These are phyloP conservation scores for Dalechampia spathulata DNA, from an alignment of 441 rosid species.

Conservation along the genomic window DNA sequence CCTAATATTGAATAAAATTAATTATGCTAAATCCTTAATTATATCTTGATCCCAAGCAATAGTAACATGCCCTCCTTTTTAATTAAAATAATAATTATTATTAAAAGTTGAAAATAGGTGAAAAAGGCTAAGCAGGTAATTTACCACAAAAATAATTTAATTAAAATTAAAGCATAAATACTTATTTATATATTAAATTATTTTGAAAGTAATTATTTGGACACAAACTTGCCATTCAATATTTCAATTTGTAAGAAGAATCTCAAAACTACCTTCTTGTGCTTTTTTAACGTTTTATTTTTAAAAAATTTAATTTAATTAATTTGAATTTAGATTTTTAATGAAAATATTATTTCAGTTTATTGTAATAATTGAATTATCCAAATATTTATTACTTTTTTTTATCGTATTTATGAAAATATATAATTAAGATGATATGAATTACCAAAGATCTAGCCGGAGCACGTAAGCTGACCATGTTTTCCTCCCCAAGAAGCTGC, in stretches of 20 bases:
- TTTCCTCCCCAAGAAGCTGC: constrained; percentile 71
- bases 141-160: not conserved
- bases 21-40: not conserved
- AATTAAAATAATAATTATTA: not conserved
- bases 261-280: not conserved
- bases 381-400: no score
- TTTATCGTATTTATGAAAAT: no score
- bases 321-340: no score
- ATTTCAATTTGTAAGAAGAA: not conserved
- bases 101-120: not conserved
- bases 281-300: not conserved
- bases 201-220: not conserved
- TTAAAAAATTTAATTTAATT: not conserved
- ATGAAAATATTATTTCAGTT: no score
- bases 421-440: not conserved
- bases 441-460: constrained; percentile 65
- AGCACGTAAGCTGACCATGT: constrained; percentile 52
- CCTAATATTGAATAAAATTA: not conserved
- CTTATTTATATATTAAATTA: not conserved
- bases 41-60: not conserved
- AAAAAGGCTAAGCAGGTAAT: not conserved
- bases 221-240: constrained; percentile 3
- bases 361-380: no score
- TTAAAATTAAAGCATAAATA: not conserved
- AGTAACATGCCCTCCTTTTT: constrained; percentile 2